phyloP scores from a whole-genome alignment of 345 rosid genomes.

The Populus tremula region DNA sequence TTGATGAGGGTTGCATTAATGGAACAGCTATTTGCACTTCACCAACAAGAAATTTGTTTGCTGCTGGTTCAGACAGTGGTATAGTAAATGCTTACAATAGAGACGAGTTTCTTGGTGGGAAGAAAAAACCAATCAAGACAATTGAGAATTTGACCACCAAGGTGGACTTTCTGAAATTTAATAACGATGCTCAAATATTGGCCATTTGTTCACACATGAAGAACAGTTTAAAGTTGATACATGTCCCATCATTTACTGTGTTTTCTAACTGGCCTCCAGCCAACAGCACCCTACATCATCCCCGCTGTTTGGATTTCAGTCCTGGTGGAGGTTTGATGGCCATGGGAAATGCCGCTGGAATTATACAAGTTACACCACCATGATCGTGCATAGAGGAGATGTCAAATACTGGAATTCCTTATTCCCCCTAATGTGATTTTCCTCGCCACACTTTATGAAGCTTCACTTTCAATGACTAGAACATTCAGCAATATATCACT shows the following conservation, averaged over 20 bases:
- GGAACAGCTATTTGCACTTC: slow-evolving; percentile 75
- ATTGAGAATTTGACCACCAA: slow-evolving; percentile 77
- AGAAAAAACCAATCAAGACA: slow-evolving; percentile 69
- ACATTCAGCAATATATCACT: not conserved
- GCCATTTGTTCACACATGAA: slow-evolving; percentile 76
- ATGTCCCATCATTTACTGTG: slow-evolving; percentile 59
- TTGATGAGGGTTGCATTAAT: slow-evolving; percentile 78
- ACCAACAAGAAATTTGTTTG: slow-evolving; percentile 54
- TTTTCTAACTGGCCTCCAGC: slow-evolving; percentile 84
- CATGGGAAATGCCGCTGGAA: slow-evolving; percentile 79
- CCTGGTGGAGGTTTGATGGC: slow-evolving; percentile 96
- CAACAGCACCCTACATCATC: slow-evolving; percentile 52
- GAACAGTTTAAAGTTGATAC: slow-evolving; percentile 70
- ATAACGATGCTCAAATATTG: slow-evolving; percentile 72
- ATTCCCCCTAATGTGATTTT: not conserved
- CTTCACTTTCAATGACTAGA: not conserved
- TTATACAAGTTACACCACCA: slow-evolving; percentile 84
- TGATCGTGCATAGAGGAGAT: slow-evolving; percentile 50
- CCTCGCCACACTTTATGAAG: not conserved
- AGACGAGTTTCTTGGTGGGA: slow-evolving; percentile 75
- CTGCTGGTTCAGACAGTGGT: slow-evolving; percentile 85
- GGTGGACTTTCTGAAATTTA: slow-evolving; percentile 78
- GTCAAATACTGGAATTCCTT: not conserved
- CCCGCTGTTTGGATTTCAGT: slow-evolving; percentile 86
- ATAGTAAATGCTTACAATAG: slow-evolving; percentile 82